Evolutionary conservation across 441 rosid genomes (phyloP), one percentile per base, ranked within the genome.

Genomic region (Gossypium lobatum): DNA sequence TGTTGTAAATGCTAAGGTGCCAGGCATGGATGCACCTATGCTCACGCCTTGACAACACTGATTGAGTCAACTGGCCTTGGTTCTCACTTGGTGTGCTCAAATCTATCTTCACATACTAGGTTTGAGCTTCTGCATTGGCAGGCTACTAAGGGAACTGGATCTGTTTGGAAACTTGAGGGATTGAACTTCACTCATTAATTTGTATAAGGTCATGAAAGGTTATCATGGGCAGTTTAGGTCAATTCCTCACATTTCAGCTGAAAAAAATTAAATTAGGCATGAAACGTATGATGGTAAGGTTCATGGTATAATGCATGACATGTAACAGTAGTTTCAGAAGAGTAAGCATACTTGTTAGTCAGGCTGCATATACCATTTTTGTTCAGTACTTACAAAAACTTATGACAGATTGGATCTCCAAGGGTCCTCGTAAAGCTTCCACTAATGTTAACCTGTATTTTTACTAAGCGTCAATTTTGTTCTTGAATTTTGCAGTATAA

Each of bases 301-400:
- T 48, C n/a, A 14, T 67, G 57, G 26, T 67, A 6, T 13, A 48
- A 10, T 10, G 54, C 50, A 63, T 64, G 54, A 2, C 28, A 42
- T 20, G 25, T 68, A 9, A 50, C 9, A 4, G 53, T 20, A 67
- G 58, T 48, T 66, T 67, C 71, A 21, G 13, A 23, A 14, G 20
- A 18, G 64, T 28, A 60, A 59, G 52, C 20, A 18, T 3, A 65
- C 54, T 20, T 10, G 13, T 39, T 65, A 21, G 28, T 7, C 20
- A 46, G 58, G 39, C 58, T 66, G 71, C 55, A 21, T 13, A 6
- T 13, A 46, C 55, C 2, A 2, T 2, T 45, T 6, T 45, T 65
- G 3, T 45, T 65, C 34, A 42, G 70, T 65, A 7, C 11, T 65
- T 65, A 45, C 46, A 65, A 20, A 64, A 20, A 53, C 70, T 65